Percentiles rank a stretch among this genome's conserved stretches.
Evolutionary conservation across 768 basidiomycete genomes (phyloP).

Genomic region (Mycena galopus): DNA sequence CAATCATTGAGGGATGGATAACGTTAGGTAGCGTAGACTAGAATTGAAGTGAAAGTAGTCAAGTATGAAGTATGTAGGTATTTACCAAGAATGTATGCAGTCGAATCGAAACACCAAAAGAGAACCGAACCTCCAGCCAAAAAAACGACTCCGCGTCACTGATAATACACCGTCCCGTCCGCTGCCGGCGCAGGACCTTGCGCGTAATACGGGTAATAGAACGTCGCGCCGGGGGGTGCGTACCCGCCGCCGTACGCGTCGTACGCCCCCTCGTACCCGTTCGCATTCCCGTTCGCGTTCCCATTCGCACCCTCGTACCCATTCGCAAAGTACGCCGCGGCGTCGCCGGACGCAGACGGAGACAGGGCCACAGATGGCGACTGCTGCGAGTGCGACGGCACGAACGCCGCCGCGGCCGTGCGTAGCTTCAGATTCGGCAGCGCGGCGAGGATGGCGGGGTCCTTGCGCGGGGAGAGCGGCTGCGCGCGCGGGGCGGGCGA

Average conservation of each 20-base stretch:
- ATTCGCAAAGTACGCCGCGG: not conserved
- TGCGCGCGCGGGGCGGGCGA: slow-evolving; percentile 1
- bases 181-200: slow-evolving; percentile 6
- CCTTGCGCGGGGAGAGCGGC: slow-evolving; percentile 10
- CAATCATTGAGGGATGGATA: not conserved
- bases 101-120: not conserved
- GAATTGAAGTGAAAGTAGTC: not conserved
- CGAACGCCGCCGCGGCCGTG: slow-evolving; percentile 64
- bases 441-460: not conserved
- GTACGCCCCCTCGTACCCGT: not conserved
- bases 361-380: not conserved
- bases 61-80: not conserved
- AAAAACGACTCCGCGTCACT: not conserved
- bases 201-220: slow-evolving; percentile 19
- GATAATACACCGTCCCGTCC: slow-evolving; percentile 22
- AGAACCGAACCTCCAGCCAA: not conserved
- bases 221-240: slow-evolving; percentile 13
- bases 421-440: slow-evolving; percentile 52
- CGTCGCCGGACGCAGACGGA: not conserved
- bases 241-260: not conserved
- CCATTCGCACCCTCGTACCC: not conserved
- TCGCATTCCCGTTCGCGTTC: not conserved
- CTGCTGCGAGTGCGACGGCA: slow-evolving; percentile 53
- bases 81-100: not conserved
- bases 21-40: slow-evolving; percentile 4